Conservation (phyloP, 1,139 yeast genomes). For the Yamadazyma atlantica region DNA sequence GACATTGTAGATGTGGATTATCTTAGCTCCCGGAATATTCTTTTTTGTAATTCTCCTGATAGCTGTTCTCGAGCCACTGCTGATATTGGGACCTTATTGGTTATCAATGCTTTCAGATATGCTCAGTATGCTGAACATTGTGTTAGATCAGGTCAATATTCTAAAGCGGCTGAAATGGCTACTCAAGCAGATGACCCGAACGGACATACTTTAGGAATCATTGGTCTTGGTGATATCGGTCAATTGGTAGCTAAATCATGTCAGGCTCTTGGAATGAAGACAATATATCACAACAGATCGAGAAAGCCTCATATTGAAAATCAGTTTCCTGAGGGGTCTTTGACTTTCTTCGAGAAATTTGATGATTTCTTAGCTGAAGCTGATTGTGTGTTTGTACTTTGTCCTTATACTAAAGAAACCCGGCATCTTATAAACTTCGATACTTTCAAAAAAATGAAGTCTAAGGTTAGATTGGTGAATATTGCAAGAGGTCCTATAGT, state of each 20-base stretch:
- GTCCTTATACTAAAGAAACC: constrained; percentile 32
- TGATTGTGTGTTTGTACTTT: constrained; percentile 33
- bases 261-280: constrained; percentile 33
- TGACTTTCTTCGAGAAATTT: constrained; percentile 21
- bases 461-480: constrained; percentile 32
- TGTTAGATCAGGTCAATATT: constrained; percentile 28
- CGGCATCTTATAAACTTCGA: constrained; percentile 27
- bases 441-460: constrained; percentile 30
- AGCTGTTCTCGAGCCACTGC: constrained; percentile 37
- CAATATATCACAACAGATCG: constrained; percentile 29
- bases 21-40: constrained; percentile 26
- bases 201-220: constrained; percentile 32
- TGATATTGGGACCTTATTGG: constrained; percentile 29
- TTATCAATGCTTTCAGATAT: constrained; percentile 27
- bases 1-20: constrained; percentile 36
- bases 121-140: constrained; percentile 33
- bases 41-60: constrained; percentile 35
- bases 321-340: constrained; percentile 17
- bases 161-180: constrained; percentile 25
- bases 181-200: constrained; percentile 26
- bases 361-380: constrained; percentile 26
- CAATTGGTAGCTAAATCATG: constrained; percentile 30
- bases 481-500: constrained; percentile 41
- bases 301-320: constrained; percentile 21
- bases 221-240: constrained; percentile 40